Evolutionary conservation across 805 yeast genomes (phyloP), one percentile per base, ranked within the genome.

Genomic region (Wickerhamiella slavikovae): DNA sequence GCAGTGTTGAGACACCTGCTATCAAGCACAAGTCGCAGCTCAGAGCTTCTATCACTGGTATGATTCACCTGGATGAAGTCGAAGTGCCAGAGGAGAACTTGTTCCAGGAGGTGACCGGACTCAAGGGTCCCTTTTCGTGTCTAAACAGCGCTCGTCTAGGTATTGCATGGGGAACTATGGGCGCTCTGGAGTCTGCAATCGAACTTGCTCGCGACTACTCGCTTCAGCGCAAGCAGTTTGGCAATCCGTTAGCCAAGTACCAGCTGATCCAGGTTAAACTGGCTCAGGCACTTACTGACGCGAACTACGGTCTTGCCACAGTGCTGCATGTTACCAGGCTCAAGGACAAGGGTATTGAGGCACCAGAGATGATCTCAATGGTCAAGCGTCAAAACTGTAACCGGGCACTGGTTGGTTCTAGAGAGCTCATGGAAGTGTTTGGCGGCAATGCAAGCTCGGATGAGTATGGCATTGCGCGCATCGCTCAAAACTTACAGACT

Each of bases 361-460:
- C 58, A 13, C 62, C 62, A n/a, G 60, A 54, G 34, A 51, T 54
- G 60, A 57, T 58, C 38, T 43, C 52, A 27, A 44, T 57, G 54
- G 51, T 58, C 38, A 57, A 57, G 42, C 47, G 60, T 21, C 60
- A 55, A 29, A 57, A 58, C 46, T 52, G 58, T 29, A 62, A 57
- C 35, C 44, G 57, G 5, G 57, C 62, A 11, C 44, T 57, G 18
- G 45, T 38, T 18, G 44, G 51, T 32, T 27, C 58, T 12, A 42
- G 62, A 15, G 40, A 35, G 13, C 41, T 57, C 23, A 54, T 55
- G 62, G 62, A 57, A 37, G 45, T 57, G 13, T 56, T 57, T 35
- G 62, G 62, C 5, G 62, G 62, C n/a, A 58, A 57, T 28, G 62
- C 54, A 12, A 43, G 55, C n/a, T 43, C 54, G 28, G 62, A 57